Base-by-base conservation (phyloP, 139 green algal genomes). In the Chlorella sp. region DNA sequence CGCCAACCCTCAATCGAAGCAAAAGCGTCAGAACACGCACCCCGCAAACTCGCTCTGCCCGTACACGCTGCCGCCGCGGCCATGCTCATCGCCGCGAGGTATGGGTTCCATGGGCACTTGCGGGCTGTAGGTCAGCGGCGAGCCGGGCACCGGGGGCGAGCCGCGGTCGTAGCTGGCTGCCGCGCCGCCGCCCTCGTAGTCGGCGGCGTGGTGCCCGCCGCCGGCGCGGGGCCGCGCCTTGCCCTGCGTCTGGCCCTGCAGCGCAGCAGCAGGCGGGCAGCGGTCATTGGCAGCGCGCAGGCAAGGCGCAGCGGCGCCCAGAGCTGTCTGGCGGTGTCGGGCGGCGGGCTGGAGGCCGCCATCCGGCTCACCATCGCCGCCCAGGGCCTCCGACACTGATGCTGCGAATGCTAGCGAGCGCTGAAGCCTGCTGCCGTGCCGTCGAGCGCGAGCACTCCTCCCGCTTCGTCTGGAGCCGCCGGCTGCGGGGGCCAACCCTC, bases 121-220 rank as follows among this genome's bases (percentile, higher is more conserved):
- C 0, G 95, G 94, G 81, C 89, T 94, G 89, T 98, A 98, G 0
- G 92, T 97, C 0, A 98, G 88, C 3, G 95, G 96, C 16, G 95
- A 98, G 1, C 95, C 95, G 0, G 94, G 94, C 44, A 92, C 75
- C 0, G 94, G 74, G 13, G 88, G 85, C 23, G 74, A 71, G 17
- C 81, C 72, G 51, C 69, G 82, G 25, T 39, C 41, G 25, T 57
- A 65, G 65, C 71, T 79, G 71, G 60, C 38, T 0, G 25, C 67
- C 4, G 25, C 82, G 12, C 34, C 41, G 28, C 38, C 30, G 39
- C 68, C 34, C 38, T 72, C 84, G 30, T 70, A 70, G 39, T 68
- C 60, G 62, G 56, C 36, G 16, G n/a, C 39, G 13, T 4, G 9
- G 51, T 51, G 57, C 12, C 47, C 68, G 72, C 30, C 44, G n/a